These are phyloP conservation scores for Madurella fahalii DNA, from an alignment of 2,329 filamentous ascomycete genomes.

Conservation along the genomic window DNA sequence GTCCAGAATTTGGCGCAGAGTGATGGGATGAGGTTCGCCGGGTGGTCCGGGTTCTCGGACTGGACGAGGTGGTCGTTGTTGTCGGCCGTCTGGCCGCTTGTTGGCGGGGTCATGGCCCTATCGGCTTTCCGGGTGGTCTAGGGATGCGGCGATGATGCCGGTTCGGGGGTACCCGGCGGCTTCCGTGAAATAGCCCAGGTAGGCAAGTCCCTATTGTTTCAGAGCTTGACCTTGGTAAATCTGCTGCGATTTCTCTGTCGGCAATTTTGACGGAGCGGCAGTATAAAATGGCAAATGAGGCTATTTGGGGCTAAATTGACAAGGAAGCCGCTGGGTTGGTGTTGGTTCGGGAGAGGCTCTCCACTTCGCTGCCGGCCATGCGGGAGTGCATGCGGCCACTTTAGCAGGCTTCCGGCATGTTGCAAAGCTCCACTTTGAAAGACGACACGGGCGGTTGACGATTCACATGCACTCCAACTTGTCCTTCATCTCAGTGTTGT, in stretches of 20 bases:
- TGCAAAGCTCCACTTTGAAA: not conserved
- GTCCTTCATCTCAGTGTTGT: not conserved
- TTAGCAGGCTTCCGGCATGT: not conserved
- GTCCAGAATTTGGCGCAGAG: slow-evolving; percentile 95
- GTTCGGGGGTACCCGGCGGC: not conserved
- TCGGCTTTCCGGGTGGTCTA: not conserved
- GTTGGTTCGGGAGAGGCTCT: slow-evolving; percentile 7
- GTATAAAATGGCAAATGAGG: slow-evolving; percentile 23
- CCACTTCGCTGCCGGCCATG: slow-evolving; percentile 3
- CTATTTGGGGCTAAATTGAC: slow-evolving; percentile 28
- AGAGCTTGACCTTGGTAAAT: not conserved
- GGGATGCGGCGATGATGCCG: not conserved
- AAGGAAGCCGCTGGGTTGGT: slow-evolving; percentile 12
- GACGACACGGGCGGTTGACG: not conserved
- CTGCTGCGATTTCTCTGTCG: slow-evolving; percentile 6
- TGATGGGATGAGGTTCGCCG: slow-evolving; percentile 89
- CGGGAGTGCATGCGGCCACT: not conserved
- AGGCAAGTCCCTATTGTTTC: not conserved
- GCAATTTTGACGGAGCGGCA: slow-evolving; percentile 13
- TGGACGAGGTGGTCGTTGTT: slow-evolving; percentile 53
- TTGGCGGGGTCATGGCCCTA: slow-evolving; percentile 16
- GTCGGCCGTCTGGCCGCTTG: slow-evolving; percentile 12
- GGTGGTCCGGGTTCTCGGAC: slow-evolving; percentile 72
- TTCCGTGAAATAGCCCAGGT: not conserved
- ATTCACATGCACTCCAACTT: not conserved